Conservation (phyloP, 768 basidiomycete genomes). For the Strobilomyces echinocephalus region DNA sequence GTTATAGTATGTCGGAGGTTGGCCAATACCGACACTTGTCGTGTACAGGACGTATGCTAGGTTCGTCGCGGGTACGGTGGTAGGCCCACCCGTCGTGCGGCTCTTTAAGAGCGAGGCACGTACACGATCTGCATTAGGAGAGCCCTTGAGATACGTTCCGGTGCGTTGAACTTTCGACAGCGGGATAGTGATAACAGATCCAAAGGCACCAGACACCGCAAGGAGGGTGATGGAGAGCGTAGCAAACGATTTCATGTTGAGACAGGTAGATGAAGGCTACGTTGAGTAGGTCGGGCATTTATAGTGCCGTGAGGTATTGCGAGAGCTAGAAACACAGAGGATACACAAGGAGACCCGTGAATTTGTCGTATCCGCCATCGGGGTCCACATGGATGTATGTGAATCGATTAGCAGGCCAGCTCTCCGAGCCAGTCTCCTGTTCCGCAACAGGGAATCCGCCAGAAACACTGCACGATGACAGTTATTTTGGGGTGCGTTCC, state of each 20-base stretch:
- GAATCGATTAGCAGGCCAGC: not conserved
- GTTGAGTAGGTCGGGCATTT: not conserved
- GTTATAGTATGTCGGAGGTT: slow-evolving; percentile 25
- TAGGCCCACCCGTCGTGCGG: not conserved
- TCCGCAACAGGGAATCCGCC: not conserved
- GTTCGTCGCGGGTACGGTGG: slow-evolving; percentile 15
- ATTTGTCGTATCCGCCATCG: not conserved
- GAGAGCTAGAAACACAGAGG: not conserved
- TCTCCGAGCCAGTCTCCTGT: not conserved
- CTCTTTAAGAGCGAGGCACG: slow-evolving; percentile 11
- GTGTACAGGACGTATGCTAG: slow-evolving; percentile 16
- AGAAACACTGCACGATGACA: not conserved
- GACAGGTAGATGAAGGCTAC: not conserved
- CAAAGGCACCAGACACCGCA: not conserved
- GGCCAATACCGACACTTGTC: slow-evolving; percentile 23
- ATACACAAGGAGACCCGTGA: not conserved
- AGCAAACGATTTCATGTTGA: slow-evolving; percentile 13
- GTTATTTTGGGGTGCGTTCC: not conserved
- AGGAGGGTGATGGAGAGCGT: slow-evolving; percentile 6
- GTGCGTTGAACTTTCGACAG: slow-evolving; percentile 12
- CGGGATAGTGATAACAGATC: slow-evolving; percentile 1
- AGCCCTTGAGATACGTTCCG: slow-evolving; percentile 16
- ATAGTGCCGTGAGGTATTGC: not conserved
- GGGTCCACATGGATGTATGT: not conserved
- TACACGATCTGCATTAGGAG: slow-evolving; percentile 15